Conservation (phyloP, 495 filamentous ascomycete species). For the Chaetomium cochliodes region DNA sequence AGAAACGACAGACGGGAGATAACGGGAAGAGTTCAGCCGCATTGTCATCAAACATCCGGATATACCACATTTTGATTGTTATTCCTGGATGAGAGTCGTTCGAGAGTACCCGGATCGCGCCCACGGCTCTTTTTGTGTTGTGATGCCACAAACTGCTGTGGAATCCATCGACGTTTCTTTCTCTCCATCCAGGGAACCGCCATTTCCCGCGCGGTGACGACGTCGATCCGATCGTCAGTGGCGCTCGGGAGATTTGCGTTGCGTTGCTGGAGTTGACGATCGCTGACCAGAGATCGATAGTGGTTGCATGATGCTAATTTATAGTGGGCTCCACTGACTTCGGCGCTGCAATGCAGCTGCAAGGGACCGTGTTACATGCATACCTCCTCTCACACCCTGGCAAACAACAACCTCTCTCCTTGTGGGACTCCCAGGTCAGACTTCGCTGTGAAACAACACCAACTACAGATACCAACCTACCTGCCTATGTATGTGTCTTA, state of each 20-base stretch:
- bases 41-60: slow-evolving; percentile 5
- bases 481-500: too few species aligned
- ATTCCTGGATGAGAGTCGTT: not conserved
- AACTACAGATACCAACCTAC: too few species aligned
- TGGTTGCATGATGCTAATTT: slow-evolving; percentile 5
- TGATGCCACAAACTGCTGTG: not conserved
- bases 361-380: too few species aligned
- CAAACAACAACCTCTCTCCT: too few species aligned
- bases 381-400: too few species aligned
- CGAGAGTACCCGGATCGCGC: too few species aligned
- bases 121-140: too few species aligned
- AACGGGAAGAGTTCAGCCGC: not conserved
- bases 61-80: not conserved
- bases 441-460: too few species aligned
- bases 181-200: not conserved
- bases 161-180: not conserved
- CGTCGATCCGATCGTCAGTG: not conserved
- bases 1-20: not conserved
- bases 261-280: not conserved
- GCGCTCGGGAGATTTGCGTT: slow-evolving; percentile 1
- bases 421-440: too few species aligned
- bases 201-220: not conserved
- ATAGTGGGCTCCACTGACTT: not conserved
- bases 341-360: slow-evolving; percentile 5
- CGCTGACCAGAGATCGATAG: not conserved